Base-by-base conservation (phyloP, 441 rosid genomes). In the Macaranga tanarius region DNA sequence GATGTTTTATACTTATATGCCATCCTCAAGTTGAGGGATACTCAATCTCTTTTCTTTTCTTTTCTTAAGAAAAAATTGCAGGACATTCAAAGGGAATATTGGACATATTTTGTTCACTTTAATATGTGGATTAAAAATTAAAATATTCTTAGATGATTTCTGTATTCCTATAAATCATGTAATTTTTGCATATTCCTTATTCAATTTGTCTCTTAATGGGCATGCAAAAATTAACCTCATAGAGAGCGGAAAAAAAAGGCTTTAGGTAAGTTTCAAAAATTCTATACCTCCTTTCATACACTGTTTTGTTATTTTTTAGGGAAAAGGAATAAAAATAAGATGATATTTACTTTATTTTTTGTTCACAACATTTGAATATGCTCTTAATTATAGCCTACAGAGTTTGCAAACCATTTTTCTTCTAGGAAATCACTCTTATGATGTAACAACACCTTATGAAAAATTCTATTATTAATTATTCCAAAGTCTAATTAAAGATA, bases 1-100 rank as follows among this genome's bases (percentile, higher is more conserved):
- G 42, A 57, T 52, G 44, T 17, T 56, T 48, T 50, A 44, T 67
- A 25, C 19, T 55, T 25, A 23, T 52, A 34, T 59, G 7, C 62
- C 54, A 62, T 74, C 73, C 77, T 62, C 73, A 69, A 45, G 16
- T 60, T 6, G 68, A 67, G 77, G 68, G 67, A 59, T 67, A n/a
- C 73, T 61, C 23, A 16, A 5, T 19, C 3, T 28, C 3, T 28
- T 28, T 25, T 45, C 4, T 0, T 65, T 44, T 23, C 23, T 44
- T 44, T 17, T 12, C 8, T 8, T 3, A 5, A 1, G 20, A 38
- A 17, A 62, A 62, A 62, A 34, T 7, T 0, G 22, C 0, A 59
- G 70, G 47, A 72, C 64, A 58, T 65, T 52, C 71, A 54, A 34
- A 38, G 23, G 25, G 31, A 54, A 63, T 28, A 65, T 12, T 28